Evolutionary conservation across 768 basidiomycete genomes (phyloP), one percentile per base, ranked within the genome.

Genomic region (Clitopilus passeckerianus): DNA sequence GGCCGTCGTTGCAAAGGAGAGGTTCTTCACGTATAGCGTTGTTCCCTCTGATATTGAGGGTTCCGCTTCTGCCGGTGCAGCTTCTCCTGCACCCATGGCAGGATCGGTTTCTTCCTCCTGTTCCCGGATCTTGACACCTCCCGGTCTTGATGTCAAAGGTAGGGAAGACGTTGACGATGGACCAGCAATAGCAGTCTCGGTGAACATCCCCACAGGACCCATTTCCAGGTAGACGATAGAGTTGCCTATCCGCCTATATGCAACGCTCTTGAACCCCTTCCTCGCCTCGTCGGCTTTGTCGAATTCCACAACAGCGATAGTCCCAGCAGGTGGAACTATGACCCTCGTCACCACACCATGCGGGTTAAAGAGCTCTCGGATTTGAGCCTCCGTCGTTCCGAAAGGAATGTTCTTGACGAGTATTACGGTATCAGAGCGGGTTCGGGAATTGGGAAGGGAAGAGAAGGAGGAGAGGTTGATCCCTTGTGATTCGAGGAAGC

Each of bases 321-420:
- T 95, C 1, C 96, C 95, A 8, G 93, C 89, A 0, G 96, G 95
- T 1, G 96, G 95, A 0, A 98, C 82, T 3, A 97, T 72, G 6
- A 97, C 82, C 10, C 90, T 80, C 18, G 66, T 77, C 23, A 96
- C 72, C 57, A 78, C 74, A 3, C 95, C 95, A 65, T 94, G 87
- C 0, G 81, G 77, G 56, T 84, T 81, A 66, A 98, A 95, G 53
- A 98, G 70, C 60, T 87, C 87, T 22, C 83, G 82, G n/a, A 98
- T 84, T 62, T 92, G 84, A 16, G 85, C 81, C 0, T 77, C 72
- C 0, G 87, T 83, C 2, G 95, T 96, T 6, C 91, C 93, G 66
- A 90, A 96, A 0, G 97, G 96, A 50, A 99, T 93, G 73, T 98
- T 98, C 77, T 98, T 98, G 62, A 98, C 90, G 16, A 99, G 82